A percentile compares a stretch with the other conserved stretches of the same genome.
phyloP scores from a whole-genome alignment of 106 monocot genomes.

The Dioscorea dumetorum region DNA sequence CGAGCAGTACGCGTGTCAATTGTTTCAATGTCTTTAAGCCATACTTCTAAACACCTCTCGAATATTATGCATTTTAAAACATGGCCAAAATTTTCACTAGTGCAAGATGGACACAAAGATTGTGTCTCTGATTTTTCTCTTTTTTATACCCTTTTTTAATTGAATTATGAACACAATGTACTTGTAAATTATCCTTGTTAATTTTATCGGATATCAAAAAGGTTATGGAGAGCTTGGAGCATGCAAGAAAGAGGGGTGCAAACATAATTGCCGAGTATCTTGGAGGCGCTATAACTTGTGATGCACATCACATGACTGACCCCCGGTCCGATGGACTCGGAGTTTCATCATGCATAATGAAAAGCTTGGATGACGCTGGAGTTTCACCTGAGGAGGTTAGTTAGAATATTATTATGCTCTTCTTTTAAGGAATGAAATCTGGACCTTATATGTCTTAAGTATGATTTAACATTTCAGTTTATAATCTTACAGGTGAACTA shows the following conservation, averaged over 20 bases:
- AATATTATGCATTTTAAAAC: no score
- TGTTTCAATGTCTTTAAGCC: no score
- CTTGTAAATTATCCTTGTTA: no score
- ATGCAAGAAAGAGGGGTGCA: constrained; percentile 53
- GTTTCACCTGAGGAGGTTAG: constrained; percentile 48
- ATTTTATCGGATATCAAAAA: not conserved
- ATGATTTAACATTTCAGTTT: not conserved
- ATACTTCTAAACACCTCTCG: no score
- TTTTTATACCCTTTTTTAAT: no score
- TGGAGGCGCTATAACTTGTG: constrained; percentile 59
- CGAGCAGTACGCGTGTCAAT: no score
- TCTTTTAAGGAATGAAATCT: not conserved
- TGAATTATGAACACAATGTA: no score
- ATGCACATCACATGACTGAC: constrained; percentile 69
- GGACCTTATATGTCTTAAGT: not conserved
- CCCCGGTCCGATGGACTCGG: constrained; percentile 50
- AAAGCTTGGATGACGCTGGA: constrained; percentile 45
- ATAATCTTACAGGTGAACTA: constrained; percentile 70
- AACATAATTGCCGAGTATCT: constrained; percentile 48
- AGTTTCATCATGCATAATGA: constrained; percentile 47
- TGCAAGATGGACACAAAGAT: no score
- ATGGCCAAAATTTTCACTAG: no score
- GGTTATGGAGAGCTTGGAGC: constrained; percentile 67
- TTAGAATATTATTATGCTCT: no score
- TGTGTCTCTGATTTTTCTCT: no score